These are phyloP conservation scores for Rhizodiscina lignyota DNA, from an alignment of 495 filamentous ascomycete genomes.

Conservation along the genomic window DNA sequence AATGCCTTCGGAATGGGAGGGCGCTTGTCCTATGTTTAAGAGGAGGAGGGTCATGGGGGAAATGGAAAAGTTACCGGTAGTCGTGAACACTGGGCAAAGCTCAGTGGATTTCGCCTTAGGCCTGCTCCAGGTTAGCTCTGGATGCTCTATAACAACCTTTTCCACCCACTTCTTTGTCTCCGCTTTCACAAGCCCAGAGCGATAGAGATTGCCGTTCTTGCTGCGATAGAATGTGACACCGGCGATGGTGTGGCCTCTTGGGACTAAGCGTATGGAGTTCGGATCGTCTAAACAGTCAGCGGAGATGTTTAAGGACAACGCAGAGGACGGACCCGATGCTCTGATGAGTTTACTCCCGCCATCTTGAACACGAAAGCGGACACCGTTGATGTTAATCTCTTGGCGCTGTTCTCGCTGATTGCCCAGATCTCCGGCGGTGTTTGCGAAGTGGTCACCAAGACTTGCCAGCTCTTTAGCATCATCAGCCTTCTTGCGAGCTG, in stretches of 20 bases:
- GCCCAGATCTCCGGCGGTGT: not conserved
- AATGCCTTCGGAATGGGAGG: constrained; percentile 6
- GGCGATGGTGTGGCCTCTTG: constrained; percentile 55
- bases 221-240: constrained; percentile 80
- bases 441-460: constrained; percentile 20
- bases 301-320: constrained; percentile 11
- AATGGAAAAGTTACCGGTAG: constrained; percentile 58
- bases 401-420: constrained; percentile 18
- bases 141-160: constrained; percentile 24
- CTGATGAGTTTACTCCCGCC: constrained; percentile 76
- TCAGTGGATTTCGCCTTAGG: constrained; percentile 52
- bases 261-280: constrained; percentile 37
- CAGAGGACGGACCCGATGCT: constrained; percentile 42
- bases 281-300: constrained; percentile 18
- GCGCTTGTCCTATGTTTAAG: constrained; percentile 5
- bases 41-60: no score
- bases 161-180: constrained; percentile 30
- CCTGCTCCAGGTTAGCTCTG: constrained; percentile 19
- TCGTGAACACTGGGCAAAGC: constrained; percentile 78
- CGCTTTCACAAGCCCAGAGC: constrained; percentile 45
- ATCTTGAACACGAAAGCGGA: constrained; percentile 56
- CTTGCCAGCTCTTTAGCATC: constrained; percentile 39
- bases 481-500: constrained; percentile 38
- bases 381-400: constrained; percentile 57
- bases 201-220: constrained; percentile 82